A percentile compares a stretch with the other conserved stretches of the same genome.
phyloP scores from a whole-genome alignment of 257 asterid genomes.

The Cordia subcordata region DNA sequence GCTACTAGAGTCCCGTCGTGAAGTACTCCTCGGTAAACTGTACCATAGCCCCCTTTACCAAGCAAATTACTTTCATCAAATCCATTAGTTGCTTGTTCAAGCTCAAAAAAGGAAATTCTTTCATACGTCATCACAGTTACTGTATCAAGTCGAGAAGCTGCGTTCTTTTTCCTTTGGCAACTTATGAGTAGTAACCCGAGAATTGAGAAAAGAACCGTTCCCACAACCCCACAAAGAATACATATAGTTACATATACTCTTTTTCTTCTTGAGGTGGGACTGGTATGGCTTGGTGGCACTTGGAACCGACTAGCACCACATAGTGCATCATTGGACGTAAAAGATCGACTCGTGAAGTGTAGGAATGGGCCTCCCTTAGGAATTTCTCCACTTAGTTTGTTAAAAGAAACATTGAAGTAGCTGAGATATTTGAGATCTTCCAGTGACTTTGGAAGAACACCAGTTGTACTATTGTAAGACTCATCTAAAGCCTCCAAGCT shows the following conservation, averaged over 20 bases:
- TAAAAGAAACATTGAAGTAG: not conserved
- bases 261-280: not conserved
- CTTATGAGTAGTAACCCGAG: not conserved
- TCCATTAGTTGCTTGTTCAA: constrained; percentile 29
- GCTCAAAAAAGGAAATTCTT: constrained; percentile 34
- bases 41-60: constrained; percentile 13
- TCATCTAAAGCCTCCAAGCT: constrained; percentile 4
- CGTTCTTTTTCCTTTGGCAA: not conserved
- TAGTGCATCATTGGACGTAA: constrained; percentile 11
- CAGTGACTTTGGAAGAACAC: constrained; percentile 9
- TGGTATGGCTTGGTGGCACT: not conserved
- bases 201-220: not conserved
- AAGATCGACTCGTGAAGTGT: not conserved
- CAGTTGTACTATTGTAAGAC: constrained; percentile 10
- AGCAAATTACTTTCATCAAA: constrained; percentile 32
- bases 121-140: constrained; percentile 12
- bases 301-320: constrained; percentile 6
- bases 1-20: constrained; percentile 32
- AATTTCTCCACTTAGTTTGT: constrained; percentile 7
- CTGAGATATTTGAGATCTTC: constrained; percentile 1
- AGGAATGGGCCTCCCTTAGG: constrained; percentile 3
- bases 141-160: not conserved
- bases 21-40: constrained; percentile 25
- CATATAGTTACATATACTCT: not conserved
- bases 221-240: not conserved